Evolutionary conservation across 2,329 filamentous ascomycete species (phyloP).

Genomic region (Talaromyces sp.): DNA sequence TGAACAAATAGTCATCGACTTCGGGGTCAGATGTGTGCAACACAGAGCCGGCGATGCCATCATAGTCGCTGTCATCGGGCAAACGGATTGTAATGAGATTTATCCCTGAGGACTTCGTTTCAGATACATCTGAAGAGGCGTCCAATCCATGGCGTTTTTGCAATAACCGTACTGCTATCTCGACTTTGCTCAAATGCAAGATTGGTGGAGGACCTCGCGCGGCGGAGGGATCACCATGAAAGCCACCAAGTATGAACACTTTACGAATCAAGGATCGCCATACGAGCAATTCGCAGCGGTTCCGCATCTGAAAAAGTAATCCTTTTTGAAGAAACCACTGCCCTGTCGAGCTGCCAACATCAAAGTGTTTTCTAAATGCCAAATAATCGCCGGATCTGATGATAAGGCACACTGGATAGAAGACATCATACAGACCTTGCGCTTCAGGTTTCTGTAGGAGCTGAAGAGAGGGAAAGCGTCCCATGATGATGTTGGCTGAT

Average conservation of each 20-base stretch:
- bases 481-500: slow-evolving; percentile 76
- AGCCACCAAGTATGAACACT: slow-evolving; percentile 73
- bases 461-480: slow-evolving; percentile 68
- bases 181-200: slow-evolving; percentile 67
- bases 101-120: slow-evolving; percentile 12
- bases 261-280: slow-evolving; percentile 79
- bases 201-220: slow-evolving; percentile 62
- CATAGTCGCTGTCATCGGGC: slow-evolving; percentile 33
- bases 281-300: slow-evolving; percentile 73
- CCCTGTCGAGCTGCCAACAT: slow-evolving; percentile 51
- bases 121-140: neutral
- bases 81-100: slow-evolving; percentile 28
- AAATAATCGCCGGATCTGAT: slow-evolving; percentile 72
- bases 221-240: slow-evolving; percentile 52
- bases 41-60: slow-evolving; percentile 20
- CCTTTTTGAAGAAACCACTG: slow-evolving; percentile 73
- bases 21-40: slow-evolving; percentile 20
- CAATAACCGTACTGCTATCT: slow-evolving; percentile 60
- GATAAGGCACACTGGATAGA: slow-evolving; percentile 68
- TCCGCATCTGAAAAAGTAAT: slow-evolving; percentile 70
- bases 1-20: slow-evolving; percentile 36
- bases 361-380: slow-evolving; percentile 67
- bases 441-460: slow-evolving; percentile 72
- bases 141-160: slow-evolving; percentile 44
- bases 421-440: slow-evolving; percentile 60